Base-by-base conservation (phyloP, 73 alveolate species). In the Paramecium bursaria region DNA sequence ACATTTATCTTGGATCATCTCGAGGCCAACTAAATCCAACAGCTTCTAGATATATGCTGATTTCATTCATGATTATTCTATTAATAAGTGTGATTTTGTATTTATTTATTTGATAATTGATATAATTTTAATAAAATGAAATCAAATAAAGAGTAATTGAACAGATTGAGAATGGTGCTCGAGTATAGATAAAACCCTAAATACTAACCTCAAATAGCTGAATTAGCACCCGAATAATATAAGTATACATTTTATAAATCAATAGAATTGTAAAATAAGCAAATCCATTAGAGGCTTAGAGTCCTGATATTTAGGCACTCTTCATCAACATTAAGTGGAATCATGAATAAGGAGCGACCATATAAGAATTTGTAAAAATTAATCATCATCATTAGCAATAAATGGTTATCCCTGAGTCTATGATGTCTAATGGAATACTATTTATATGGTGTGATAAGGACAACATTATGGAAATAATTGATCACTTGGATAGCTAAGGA, bases 361-460 rank as follows among this genome's bases (percentile, higher is more conserved):
- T 90, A 50, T 79, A 86, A 19, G 60, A 90, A 57, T 76, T 90
- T 48, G 61, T 60, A 61, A 55, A 21, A 15, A 13, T 35, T 15
- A 7, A 35, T 48, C 6, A 14, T 0, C 30, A 10, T 6, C 3
- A 39, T n/a, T 50, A 86, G 92, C 50, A 46, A 14, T 73, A 75
- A 46, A 50, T 85, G 26, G 52, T 60, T 14, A 74, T 88, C 44
- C 75, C 87, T 6, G 75, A 86, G 53, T 27, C 23, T 5, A 15
- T 82, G 27, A 85, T 88, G 87, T 39, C 73, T 39, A 90, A 88
- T 73, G 96, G 96, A 2, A 88, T 88, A 29, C 17, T 91, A 27
- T 91, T 88, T 86, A 76, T 91, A 14, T 91, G 93, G 93, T 77
- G 85, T 14, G 92, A 91, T 76, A 88, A 91, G 74, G 94, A 91